Evolutionary conservation across 257 asterid genomes (phyloP).

Genomic region (Solanum neorickii): DNA sequence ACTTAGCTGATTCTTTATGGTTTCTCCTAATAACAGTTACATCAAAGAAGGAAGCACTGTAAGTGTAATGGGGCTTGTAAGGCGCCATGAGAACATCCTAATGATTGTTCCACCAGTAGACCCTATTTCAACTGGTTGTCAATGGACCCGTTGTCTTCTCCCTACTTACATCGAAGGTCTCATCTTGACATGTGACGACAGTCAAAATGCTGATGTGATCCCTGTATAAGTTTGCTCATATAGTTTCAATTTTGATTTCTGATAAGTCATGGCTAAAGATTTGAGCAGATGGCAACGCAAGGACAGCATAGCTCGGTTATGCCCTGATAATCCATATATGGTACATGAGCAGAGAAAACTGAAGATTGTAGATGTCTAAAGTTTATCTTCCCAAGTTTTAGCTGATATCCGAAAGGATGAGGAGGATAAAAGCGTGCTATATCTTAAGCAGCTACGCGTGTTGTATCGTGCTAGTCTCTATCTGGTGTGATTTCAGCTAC

Average conservation of each 20-base stretch:
- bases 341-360: neutral
- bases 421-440: neutral
- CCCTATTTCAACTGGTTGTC: slow-evolving; percentile 38
- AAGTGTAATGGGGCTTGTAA: slow-evolving; percentile 51
- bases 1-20: neutral
- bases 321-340: neutral
- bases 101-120: slow-evolving; percentile 56
- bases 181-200: slow-evolving; percentile 21
- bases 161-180: slow-evolving; percentile 36
- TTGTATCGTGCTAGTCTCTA: neutral
- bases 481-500: neutral
- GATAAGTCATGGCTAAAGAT: neutral
- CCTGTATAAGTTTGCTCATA: slow-evolving; percentile 31
- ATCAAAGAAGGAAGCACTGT: slow-evolving; percentile 55
- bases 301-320: neutral
- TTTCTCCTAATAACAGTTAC: slow-evolving; percentile 18
- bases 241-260: neutral
- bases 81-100: slow-evolving; percentile 37
- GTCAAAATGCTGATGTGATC: slow-evolving; percentile 26
- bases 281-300: neutral
- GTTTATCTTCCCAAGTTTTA: neutral
- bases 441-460: neutral
- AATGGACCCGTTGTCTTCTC: slow-evolving; percentile 30
- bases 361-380: neutral
- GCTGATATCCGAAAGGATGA: neutral